Percentiles rank a stretch among this genome's conserved stretches.
Evolutionary conservation across 169 alveolate genomes (phyloP).

Genomic region (Plasmodium relictum): DNA sequence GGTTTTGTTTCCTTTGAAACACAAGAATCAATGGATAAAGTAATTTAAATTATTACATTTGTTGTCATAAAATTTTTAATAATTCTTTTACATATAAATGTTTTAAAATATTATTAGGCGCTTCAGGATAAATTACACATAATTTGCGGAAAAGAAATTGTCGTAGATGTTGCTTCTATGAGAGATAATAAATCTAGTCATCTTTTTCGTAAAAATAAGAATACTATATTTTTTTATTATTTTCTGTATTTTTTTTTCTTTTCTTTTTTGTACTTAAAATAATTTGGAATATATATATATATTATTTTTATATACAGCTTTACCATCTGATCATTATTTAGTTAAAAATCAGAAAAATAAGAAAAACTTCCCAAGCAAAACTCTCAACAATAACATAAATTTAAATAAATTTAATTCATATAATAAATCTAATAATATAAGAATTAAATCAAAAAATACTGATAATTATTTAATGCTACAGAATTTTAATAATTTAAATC

Average conservation of each 20-base stretch:
- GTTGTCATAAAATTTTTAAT: background rate
- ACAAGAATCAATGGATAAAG: constrained; percentile 78
- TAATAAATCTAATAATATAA: constrained; percentile 40
- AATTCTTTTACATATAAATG: background rate
- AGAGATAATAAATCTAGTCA: constrained; percentile 43
- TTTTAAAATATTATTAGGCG: constrained; percentile 64
- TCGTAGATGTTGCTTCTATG: constrained; percentile 84
- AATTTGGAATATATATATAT: background rate
- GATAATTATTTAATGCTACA: constrained; percentile 19
- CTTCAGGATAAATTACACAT: constrained; percentile 79
- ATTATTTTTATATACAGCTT: constrained; percentile 7
- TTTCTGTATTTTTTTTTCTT: background rate
- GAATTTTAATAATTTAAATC: constrained; percentile 32
- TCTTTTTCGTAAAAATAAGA: constrained; percentile 22
- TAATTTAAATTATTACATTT: constrained; percentile 2
- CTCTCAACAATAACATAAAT: background rate
- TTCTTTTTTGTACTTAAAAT: too few species aligned
- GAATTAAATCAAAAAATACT: constrained; percentile 28
- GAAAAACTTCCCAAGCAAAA: constrained; percentile 12
- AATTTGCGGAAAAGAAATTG: constrained; percentile 85
- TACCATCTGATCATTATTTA: constrained; percentile 37
- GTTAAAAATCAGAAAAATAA: constrained; percentile 18
- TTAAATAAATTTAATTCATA: constrained; percentile 21
- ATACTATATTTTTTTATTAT: background rate
- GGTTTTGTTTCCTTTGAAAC: constrained; percentile 87